Base-by-base conservation (phyloP, 1,284 basidiomycete species). In the Boletus austroedulis region DNA sequence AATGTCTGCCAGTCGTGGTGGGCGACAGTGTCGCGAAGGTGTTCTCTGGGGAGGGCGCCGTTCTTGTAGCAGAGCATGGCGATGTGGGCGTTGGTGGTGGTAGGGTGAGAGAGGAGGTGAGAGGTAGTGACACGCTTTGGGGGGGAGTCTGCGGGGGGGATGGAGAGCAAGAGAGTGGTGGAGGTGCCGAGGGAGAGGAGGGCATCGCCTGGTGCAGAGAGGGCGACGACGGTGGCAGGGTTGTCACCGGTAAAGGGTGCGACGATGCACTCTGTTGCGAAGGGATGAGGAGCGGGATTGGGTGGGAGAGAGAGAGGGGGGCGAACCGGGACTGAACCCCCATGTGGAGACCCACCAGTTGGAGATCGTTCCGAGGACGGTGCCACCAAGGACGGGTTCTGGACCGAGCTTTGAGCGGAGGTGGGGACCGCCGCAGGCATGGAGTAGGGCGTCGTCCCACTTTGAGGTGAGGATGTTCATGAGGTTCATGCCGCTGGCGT, bases 181-280 rank as follows among this genome's bases (percentile, higher is more conserved):
- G 92, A 94, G 9, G 94, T 97, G 32, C 94, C 94, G n/a, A 96
- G 81, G 12, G 92, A 94, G 32, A 96, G 82, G 41, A 96, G 80
- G 9, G 92, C 94, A 69, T 96, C 92, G 60, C 90, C 84, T n/a
- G 89, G 86, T n/a, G 80, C 79, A 6, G 86, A 87, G 50, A 94
- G 81, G 3, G 89, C 85, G 48, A 94, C 82, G 61, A 95, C 86
- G 4, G 92, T 94, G 1, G 92, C 92, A 4, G 94, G 90, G 71
- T 97, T 97, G 73, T 97, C 94, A 14, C 94, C 94, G 0, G 93
- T 95, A 67, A 94, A 92, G 0, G 92, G 90, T 15, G 89, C 89
- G 55, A 97, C 81, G 47, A 87, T 77, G 67, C 94, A 95, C 29
- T 88, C 90, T 83, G n/a, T n/a, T n/a, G 66, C n/a, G 40, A 38